Conservation (phyloP, 1,284 basidiomycete genomes). For the Takashimella koratensis region DNA sequence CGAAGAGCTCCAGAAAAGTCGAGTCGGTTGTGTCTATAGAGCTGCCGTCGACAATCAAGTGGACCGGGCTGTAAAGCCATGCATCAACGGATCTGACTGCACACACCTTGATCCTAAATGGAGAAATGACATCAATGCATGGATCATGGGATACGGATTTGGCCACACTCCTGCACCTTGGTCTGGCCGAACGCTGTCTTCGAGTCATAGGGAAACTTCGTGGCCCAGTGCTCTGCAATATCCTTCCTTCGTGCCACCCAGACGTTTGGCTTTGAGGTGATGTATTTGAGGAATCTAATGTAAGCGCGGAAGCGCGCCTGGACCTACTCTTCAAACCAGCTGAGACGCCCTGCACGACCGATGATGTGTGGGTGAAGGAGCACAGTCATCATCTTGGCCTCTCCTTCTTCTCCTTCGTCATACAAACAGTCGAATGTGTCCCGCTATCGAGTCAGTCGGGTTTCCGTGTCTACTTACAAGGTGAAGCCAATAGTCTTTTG, state of each 20-base stretch:
- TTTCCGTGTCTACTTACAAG: slow-evolving; percentile 7
- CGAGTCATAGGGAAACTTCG: slow-evolving; percentile 16
- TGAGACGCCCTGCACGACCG: slow-evolving; percentile 10
- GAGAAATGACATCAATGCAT: too few species aligned
- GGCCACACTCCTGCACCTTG: slow-evolving; percentile 5
- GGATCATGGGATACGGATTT: not conserved
- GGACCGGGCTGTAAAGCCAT: not conserved
- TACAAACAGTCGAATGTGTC: slow-evolving; percentile 24
- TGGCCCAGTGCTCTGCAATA: slow-evolving; percentile 20
- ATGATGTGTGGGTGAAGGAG: slow-evolving; percentile 24
- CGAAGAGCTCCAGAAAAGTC: not conserved
- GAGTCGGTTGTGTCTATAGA: not conserved
- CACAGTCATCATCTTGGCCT: slow-evolving; percentile 27
- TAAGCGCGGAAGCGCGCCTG: not conserved
- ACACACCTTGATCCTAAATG: too few species aligned
- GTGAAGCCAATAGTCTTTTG: slow-evolving; percentile 18
- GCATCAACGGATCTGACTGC: slow-evolving; percentile 6
- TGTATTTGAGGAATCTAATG: slow-evolving; percentile 20
- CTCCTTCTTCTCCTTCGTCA: slow-evolving; percentile 20
- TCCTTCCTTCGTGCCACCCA: slow-evolving; percentile 18
- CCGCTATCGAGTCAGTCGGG: slow-evolving; percentile 3
- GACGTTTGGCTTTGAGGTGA: slow-evolving; percentile 10
- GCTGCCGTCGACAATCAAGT: not conserved
- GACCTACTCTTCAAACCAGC: slow-evolving; percentile 17
- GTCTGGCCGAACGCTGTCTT: slow-evolving; percentile 24